A percentile compares a stretch with the other conserved stretches of the same genome.
Conservation (phyloP, 371 early-diverging fungal species). For the Circinella umbellata region DNA sequence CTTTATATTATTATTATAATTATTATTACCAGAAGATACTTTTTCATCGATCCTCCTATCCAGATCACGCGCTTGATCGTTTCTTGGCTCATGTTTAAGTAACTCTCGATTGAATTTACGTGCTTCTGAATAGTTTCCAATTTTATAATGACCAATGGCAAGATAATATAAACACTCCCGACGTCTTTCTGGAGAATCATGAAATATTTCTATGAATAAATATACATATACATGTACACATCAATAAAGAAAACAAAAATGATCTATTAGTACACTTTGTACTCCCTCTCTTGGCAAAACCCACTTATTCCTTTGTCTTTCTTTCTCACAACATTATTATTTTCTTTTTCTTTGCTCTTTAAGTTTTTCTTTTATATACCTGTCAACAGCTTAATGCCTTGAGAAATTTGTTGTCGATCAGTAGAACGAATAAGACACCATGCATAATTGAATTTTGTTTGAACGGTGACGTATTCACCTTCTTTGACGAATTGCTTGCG, state of each 20-base stretch:
- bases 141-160: slow-evolving; percentile 89
- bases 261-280: too few relatives aligned
- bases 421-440: slow-evolving; percentile 88
- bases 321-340: background rate
- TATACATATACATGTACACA: background rate
- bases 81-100: slow-evolving; percentile 82
- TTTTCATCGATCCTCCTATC: slow-evolving; percentile 83
- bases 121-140: slow-evolving; percentile 84
- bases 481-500: slow-evolving; percentile 76
- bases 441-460: slow-evolving; percentile 96
- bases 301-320: background rate
- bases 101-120: slow-evolving; percentile 80
- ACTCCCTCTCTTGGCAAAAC: too few relatives aligned
- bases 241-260: background rate
- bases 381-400: slow-evolving; percentile 79
- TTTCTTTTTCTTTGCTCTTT: background rate
- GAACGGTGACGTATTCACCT: slow-evolving; percentile 68
- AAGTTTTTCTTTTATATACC: slow-evolving; percentile 43
- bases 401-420: slow-evolving; percentile 65
- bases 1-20: background rate
- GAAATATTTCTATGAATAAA: slow-evolving; percentile 76
- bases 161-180: slow-evolving; percentile 96
- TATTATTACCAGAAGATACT: slow-evolving; percentile 71
- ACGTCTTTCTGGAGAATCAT: slow-evolving; percentile 81
- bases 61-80: slow-evolving; percentile 81